Base-by-base conservation (phyloP, 768 basidiomycete genomes). In the Boletus rubescentipes region DNA sequence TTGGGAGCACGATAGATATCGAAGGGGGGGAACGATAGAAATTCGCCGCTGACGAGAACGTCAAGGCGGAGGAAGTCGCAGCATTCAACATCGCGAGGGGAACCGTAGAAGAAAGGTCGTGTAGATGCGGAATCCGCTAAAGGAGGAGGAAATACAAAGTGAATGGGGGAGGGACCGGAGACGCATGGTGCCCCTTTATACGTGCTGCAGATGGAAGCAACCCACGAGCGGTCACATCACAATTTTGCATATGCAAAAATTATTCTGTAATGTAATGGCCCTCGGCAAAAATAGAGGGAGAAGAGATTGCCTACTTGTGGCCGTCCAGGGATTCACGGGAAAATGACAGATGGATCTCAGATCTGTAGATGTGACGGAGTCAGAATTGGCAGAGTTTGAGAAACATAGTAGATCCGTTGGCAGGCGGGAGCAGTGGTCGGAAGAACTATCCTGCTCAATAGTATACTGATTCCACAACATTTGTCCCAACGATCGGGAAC, bases 241-340 rank as follows among this genome's bases (percentile, higher is more conserved):
- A 55, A 61, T 58, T 59, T 53, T 50, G 55, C 58, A 58, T 49
- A 57, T 53, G 55, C 57, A 59, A 57, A 66, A 65, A 67, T 40
- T 65, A 67, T 58, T 68, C 52, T 54, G 66, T 51, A 66, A 61
- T 54, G 66, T 51, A 66, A 61, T 55, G 16, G 49, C 39, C 42
- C 52, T 57, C 62, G 68, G 66, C 55, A 59, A 65, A 65, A 72
- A 71, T 68, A 61, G 67, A 72, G 55, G 68, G 57, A 48, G 58
- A 54, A 59, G 57, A 65, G 65, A 64, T 68, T 72, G 57, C 68
- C 66, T 70, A 58, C 60, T 59, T 63, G 59, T 58, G 55, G 23
- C 62, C 60, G 61, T 69, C 54, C 35, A 64, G 63, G 61, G 69
- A 72, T 70, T 70, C 69, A 62, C 70, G 69, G 65, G 68, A 72